These are phyloP conservation scores for Didymella pinodella DNA, from an alignment of 2,329 filamentous ascomycete species.

Conservation along the genomic window DNA sequence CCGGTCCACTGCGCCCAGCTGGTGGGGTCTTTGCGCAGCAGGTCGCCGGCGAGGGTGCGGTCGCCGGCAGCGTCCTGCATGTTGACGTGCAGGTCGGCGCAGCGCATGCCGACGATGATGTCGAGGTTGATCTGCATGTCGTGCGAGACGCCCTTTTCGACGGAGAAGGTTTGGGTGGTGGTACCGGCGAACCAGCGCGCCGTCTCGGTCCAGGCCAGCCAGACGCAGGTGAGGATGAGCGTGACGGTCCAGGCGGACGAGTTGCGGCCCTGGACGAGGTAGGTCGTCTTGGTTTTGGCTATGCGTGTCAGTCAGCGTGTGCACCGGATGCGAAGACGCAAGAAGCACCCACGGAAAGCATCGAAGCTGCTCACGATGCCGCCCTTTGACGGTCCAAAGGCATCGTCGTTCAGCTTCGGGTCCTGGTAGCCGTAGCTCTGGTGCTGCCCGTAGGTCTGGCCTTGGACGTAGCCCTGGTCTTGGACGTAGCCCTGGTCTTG, in stretches of 20 bases:
- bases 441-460: background rate
- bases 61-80: slow-evolving; percentile 96
- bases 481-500: background rate
- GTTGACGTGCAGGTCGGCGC: slow-evolving; percentile 89
- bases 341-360: slow-evolving; percentile 80
- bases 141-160: slow-evolving; percentile 89
- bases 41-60: slow-evolving; percentile 80
- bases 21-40: slow-evolving; percentile 78
- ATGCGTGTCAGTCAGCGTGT: slow-evolving; percentile 28
- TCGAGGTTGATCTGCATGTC: slow-evolving; percentile 94
- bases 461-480: background rate
- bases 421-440: slow-evolving; percentile 40
- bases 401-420: slow-evolving; percentile 75
- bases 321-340: background rate
- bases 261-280: slow-evolving; percentile 81
- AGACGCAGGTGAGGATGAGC: slow-evolving; percentile 75
- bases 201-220: slow-evolving; percentile 81
- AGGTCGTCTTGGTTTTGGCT: slow-evolving; percentile 97
- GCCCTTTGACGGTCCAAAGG: slow-evolving; percentile 76
- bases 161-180: slow-evolving; percentile 88
- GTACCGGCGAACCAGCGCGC: slow-evolving; percentile 82
- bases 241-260: slow-evolving; percentile 94
- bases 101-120: slow-evolving; percentile 88
- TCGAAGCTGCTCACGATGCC: slow-evolving; percentile 79
- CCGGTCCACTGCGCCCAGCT: slow-evolving; percentile 80